phyloP scores from a whole-genome alignment of 495 filamentous ascomycete species.

The Tuber calosporum region DNA sequence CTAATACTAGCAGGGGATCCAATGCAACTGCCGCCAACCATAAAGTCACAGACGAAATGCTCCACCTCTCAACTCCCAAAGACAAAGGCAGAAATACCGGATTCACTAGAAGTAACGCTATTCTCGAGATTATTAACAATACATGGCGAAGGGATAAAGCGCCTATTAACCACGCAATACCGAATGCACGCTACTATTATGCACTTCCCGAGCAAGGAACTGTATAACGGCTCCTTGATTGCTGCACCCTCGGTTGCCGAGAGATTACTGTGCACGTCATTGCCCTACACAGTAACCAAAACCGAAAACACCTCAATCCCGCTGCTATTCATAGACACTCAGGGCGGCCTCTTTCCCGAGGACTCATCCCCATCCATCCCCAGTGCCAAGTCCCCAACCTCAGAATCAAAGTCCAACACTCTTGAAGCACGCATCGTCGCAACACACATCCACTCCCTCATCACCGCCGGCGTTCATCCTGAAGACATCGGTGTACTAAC shows the following conservation, averaged over 20 bases:
- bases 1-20: conserved; percentile 90
- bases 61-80: conserved; percentile 4
- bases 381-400: conserved; percentile 50
- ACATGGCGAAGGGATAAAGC: conserved; percentile 76
- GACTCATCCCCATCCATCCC: conserved; percentile 27
- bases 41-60: conserved; percentile 58
- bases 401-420: conserved; percentile 89
- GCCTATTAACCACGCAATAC: conserved; percentile 96
- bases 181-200: conserved; percentile 96
- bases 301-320: conserved; percentile 86
- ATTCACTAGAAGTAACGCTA: conserved; percentile 73
- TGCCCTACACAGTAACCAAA: conserved; percentile 69
- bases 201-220: conserved; percentile 79
- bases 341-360: conserved; percentile 83
- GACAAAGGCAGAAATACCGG: conserved; percentile 27
- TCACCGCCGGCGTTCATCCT: conserved; percentile 67
- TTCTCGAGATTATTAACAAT: conserved; percentile 81
- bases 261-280: conserved; percentile 60
- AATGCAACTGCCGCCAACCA: conserved; percentile 85
- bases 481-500: conserved; percentile 90
- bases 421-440: conserved; percentile 78
- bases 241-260: conserved; percentile 69
- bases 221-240: conserved; percentile 74
- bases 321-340: conserved; percentile 90
- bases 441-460: conserved; percentile 63